Conservation (phyloP, 192 early-diverging fungal genomes). For the Entomortierella lignicola region DNA sequence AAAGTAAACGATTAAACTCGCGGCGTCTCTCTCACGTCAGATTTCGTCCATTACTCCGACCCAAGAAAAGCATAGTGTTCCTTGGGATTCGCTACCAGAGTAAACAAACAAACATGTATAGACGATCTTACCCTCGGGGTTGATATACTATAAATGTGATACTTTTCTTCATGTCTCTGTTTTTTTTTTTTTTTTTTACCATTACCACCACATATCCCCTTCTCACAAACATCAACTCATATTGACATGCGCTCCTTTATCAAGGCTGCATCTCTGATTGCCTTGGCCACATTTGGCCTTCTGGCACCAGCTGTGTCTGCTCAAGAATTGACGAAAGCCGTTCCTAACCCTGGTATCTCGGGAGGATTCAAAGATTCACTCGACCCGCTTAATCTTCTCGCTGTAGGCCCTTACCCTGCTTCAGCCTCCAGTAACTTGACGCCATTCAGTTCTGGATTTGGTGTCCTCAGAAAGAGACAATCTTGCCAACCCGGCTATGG, state of each 20-base stretch:
- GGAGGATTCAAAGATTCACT: slow-evolving; percentile 19
- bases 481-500: slow-evolving; percentile 32
- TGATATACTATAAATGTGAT: too few relatives aligned
- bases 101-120: too few relatives aligned
- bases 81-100: too few relatives aligned
- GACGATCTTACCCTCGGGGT: too few relatives aligned
- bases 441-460: background rate
- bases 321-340: background rate
- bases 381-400: slow-evolving; percentile 4
- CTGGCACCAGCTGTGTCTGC: slow-evolving; percentile 5
- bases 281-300: slow-evolving; percentile 13
- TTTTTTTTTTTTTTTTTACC: background rate
- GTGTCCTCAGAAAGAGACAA: background rate
- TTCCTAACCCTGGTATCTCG: background rate
- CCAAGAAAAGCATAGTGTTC: too few relatives aligned
- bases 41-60: background rate
- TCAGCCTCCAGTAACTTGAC: background rate
- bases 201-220: background rate
- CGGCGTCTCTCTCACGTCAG: background rate
- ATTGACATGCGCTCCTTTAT: slow-evolving; percentile 26
- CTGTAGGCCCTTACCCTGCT: slow-evolving; percentile 26
- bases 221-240: background rate
- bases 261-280: slow-evolving; percentile 2
- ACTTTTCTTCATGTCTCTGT: too few relatives aligned
- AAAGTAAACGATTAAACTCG: background rate